A percentile compares a stretch with the other conserved stretches of the same genome.
Conservation (phyloP, 345 rosid genomes). For the Trapa bicornis region DNA sequence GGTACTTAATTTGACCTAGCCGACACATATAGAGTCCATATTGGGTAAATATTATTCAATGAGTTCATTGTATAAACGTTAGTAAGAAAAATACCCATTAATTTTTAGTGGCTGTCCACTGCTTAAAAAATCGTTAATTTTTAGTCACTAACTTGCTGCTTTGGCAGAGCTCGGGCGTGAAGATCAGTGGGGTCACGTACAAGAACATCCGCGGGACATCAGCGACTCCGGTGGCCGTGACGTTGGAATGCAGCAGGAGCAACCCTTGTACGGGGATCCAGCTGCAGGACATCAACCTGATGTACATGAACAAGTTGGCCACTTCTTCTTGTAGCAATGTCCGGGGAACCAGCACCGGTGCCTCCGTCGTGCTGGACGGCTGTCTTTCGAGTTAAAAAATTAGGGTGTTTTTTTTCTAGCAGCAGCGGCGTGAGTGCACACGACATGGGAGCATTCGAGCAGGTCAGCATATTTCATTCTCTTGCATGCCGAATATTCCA, state of each 20-base stretch:
- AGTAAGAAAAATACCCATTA: too few relatives aligned
- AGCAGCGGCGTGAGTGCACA: not conserved
- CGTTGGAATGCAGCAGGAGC: slow-evolving; percentile 25
- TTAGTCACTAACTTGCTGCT: not conserved
- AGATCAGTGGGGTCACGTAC: slow-evolving; percentile 24
- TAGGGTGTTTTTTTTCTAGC: not conserved
- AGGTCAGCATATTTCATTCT: not conserved
- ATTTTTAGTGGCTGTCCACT: too few relatives aligned
- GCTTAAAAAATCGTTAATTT: not conserved
- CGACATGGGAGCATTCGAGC: not conserved
- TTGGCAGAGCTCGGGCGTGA: slow-evolving; percentile 25
- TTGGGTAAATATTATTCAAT: too few relatives aligned
- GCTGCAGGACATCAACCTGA: slow-evolving; percentile 27
- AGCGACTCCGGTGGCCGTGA: slow-evolving; percentile 20
- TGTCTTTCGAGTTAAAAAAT: slow-evolving; percentile 10
- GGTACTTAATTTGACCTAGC: slow-evolving; percentile 11
- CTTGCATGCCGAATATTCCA: not conserved
- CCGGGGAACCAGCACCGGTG: slow-evolving; percentile 19
- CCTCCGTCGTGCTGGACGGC: slow-evolving; percentile 14
- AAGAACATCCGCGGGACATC: slow-evolving; percentile 35
- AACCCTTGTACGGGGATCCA: slow-evolving; percentile 22
- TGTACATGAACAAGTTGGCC: slow-evolving; percentile 17
- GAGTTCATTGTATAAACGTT: too few relatives aligned
- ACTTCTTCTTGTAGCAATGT: slow-evolving; percentile 23
- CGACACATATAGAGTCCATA: too few relatives aligned